A percentile compares a stretch with the other conserved stretches of the same genome.
Evolutionary conservation across 805 yeast genomes (phyloP).

Genomic region (Lachancea waltii): DNA sequence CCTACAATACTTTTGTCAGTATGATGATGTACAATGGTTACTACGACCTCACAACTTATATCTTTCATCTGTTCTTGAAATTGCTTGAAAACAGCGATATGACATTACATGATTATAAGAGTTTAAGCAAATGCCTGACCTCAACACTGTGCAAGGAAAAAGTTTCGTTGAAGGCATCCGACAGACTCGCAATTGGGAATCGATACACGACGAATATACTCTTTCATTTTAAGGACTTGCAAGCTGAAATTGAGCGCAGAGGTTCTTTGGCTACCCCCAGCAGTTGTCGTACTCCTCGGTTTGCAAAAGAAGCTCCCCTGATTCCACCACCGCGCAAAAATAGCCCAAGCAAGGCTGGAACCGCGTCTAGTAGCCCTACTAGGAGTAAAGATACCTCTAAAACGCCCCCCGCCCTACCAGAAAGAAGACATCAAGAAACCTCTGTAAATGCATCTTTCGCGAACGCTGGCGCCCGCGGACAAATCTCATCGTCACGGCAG

Average conservation of each 20-base stretch:
- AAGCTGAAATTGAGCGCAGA: background rate
- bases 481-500: too few species aligned
- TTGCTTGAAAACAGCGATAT: slow-evolving; percentile 33
- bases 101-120: slow-evolving; percentile 39
- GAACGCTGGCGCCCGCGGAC: too few species aligned
- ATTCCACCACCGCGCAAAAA: slow-evolving; percentile 26
- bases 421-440: too few species aligned
- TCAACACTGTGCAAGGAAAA: slow-evolving; percentile 53
- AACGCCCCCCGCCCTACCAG: background rate
- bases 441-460: too few species aligned
- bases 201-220: slow-evolving; percentile 49
- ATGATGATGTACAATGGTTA: slow-evolving; percentile 32
- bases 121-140: slow-evolving; percentile 40
- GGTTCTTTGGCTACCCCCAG: background rate
- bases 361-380: background rate
- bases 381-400: background rate
- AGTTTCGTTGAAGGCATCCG: slow-evolving; percentile 38
- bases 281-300: background rate
- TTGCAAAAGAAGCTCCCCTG: slow-evolving; percentile 13
- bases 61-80: slow-evolving; percentile 43
- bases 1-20: slow-evolving; percentile 32
- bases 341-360: slow-evolving; percentile 17
- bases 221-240: slow-evolving; percentile 39
- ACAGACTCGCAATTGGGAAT: slow-evolving; percentile 44
- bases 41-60: slow-evolving; percentile 32